Percentiles rank a stretch among this genome's conserved stretches.
phyloP scores from a whole-genome alignment of 768 basidiomycete species.

The Pleurotus eryngii region DNA sequence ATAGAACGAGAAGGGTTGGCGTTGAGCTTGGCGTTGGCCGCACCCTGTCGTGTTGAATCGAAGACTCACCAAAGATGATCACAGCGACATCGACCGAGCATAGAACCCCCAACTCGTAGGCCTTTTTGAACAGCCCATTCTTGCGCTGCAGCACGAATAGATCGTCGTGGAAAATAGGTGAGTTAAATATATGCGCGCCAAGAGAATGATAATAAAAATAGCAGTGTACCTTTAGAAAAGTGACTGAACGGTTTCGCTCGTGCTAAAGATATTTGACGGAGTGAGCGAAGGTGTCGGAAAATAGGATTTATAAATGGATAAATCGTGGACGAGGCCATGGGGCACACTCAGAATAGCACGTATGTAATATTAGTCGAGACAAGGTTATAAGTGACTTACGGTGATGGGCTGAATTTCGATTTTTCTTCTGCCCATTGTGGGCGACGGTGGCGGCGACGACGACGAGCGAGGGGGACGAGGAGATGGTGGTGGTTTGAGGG shows the following conservation, averaged over 20 bases:
- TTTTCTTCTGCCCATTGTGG: slow-evolving; percentile 69
- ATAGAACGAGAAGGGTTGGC: slow-evolving; percentile 32
- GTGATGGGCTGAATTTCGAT: slow-evolving; percentile 82
- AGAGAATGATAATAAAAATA: slow-evolving; percentile 59
- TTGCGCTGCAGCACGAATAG: slow-evolving; percentile 55
- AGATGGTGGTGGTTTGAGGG: background rate
- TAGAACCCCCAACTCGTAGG: slow-evolving; percentile 86
- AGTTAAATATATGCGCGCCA: slow-evolving; percentile 40
- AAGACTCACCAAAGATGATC: slow-evolving; percentile 64
- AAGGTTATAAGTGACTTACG: slow-evolving; percentile 38
- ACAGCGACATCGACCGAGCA: slow-evolving; percentile 88
- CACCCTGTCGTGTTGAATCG: background rate
- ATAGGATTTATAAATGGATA: slow-evolving; percentile 19
- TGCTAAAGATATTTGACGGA: slow-evolving; percentile 56
- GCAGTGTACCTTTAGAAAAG: slow-evolving; percentile 81
- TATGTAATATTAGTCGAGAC: slow-evolving; percentile 1
- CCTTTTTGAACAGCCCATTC: slow-evolving; percentile 89
- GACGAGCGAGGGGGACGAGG: background rate
- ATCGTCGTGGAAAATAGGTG: slow-evolving; percentile 14
- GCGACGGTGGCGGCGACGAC: background rate
- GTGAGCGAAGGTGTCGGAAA: slow-evolving; percentile 22
- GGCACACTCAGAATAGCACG: slow-evolving; percentile 13
- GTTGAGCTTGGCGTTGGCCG: background rate
- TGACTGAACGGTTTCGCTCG: slow-evolving; percentile 88
- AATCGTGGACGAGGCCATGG: slow-evolving; percentile 14